phyloP scores from a whole-genome alignment of 495 filamentous ascomycete species.

The Pseudevernia furfuracea region DNA sequence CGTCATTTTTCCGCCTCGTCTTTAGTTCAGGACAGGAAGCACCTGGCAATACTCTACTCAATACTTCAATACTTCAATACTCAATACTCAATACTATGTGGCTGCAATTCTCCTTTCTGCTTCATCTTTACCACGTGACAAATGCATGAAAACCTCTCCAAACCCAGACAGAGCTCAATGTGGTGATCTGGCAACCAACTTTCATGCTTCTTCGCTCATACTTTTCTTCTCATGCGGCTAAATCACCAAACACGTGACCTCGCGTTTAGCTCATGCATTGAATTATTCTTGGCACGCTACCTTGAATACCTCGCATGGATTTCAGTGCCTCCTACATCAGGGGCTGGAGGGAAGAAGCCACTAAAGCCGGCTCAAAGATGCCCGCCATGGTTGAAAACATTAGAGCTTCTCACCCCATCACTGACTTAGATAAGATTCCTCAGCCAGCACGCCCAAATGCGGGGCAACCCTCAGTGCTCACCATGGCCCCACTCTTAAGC shows the following conservation, averaged over 20 bases:
- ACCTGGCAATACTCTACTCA: too few relatives aligned
- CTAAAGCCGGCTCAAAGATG: neutral
- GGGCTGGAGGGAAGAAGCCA: neutral
- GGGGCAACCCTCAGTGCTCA: neutral
- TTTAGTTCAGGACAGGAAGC: neutral
- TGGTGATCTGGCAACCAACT: neutral
- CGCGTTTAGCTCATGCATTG: neutral
- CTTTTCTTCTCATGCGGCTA: too few relatives aligned
- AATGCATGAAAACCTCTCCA: neutral
- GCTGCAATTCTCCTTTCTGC: neutral
- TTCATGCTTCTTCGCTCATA: neutral
- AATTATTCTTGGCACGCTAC: neutral
- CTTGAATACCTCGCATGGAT: neutral
- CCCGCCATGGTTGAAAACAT: neutral
- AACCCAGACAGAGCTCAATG: neutral
- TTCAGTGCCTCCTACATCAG: neutral
- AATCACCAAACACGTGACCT: neutral
- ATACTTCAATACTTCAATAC: too few relatives aligned
- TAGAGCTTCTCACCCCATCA: neutral
- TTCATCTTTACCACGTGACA: neutral
- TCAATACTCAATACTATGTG: neutral
- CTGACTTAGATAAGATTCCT: neutral
- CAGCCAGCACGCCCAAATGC: neutral
- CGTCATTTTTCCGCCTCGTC: neutral
- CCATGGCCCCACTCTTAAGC: neutral